Percentiles rank a stretch among this genome's conserved stretches.
These are phyloP conservation scores for Saccharomycopsis malanga DNA, from an alignment of 805 yeast genomes.

Conservation along the genomic window DNA sequence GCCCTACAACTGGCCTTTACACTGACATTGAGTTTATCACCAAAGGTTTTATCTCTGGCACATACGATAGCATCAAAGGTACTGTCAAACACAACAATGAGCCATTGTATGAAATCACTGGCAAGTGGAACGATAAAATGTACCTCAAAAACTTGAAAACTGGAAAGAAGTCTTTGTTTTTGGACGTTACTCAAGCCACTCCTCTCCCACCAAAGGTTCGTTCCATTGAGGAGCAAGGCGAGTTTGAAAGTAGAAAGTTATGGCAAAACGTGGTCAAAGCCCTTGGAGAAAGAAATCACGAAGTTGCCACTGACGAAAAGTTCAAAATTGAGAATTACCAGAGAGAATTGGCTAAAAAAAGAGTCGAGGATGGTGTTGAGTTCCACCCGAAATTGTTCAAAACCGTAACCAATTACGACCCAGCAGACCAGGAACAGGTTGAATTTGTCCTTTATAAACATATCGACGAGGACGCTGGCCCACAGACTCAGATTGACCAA, in stretches of 20 bases:
- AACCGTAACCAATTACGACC: constrained; percentile 33
- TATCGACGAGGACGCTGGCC: constrained; percentile 43
- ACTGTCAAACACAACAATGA: constrained; percentile 51
- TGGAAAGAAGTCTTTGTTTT: constrained; percentile 42
- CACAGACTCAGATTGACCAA: constrained; percentile 47
- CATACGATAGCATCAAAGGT: constrained; percentile 87
- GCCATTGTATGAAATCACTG: constrained; percentile 58
- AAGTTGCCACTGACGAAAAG: constrained; percentile 81
- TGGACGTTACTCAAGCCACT: constrained; percentile 51
- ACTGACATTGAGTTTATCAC: constrained; percentile 91
- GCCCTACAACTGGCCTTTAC: constrained; percentile 47
- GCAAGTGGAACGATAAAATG: constrained; percentile 92
- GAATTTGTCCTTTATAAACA: constrained; percentile 64
- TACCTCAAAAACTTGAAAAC: constrained; percentile 50
- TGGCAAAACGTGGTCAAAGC: constrained; percentile 85
- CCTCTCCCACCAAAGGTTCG: constrained; percentile 64
- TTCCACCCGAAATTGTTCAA: constrained; percentile 77
- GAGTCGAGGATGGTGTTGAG: constrained; percentile 71
- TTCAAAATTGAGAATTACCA: constrained; percentile 83
- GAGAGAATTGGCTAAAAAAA: constrained; percentile 61
- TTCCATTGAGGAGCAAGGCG: constrained; percentile 73
- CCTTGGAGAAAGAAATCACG: constrained; percentile 71
- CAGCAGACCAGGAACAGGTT: constrained; percentile 35
- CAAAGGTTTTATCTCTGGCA: constrained; percentile 89
- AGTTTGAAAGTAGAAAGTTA: constrained; percentile 69